Evolutionary conservation across 208 protist species (phyloP).

Genomic region (Leishmania major): DNA sequence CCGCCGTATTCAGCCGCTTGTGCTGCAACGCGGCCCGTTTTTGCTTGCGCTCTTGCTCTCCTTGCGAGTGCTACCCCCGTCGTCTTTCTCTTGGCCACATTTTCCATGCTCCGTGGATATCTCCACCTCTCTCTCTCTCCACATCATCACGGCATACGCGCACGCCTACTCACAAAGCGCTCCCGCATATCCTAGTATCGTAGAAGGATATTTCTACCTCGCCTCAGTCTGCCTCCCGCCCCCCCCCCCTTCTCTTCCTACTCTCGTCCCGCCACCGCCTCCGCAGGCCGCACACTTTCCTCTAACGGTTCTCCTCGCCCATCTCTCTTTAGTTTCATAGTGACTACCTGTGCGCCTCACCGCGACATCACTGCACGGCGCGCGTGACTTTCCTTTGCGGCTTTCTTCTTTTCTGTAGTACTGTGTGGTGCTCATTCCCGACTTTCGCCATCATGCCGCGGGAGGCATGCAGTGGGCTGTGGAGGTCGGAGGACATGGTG

Average conservation of each 20-base stretch:
- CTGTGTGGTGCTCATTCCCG: neutral
- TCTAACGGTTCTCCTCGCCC: slow-evolving; percentile 9
- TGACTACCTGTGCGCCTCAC: neutral
- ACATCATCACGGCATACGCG: neutral
- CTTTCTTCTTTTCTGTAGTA: neutral
- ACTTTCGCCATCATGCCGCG: slow-evolving; percentile 46
- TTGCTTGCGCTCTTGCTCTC: neutral
- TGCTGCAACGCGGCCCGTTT: neutral
- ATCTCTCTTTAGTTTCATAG: neutral
- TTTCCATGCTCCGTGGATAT: neutral
- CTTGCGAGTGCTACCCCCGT: neutral
- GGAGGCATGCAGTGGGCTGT: slow-evolving; percentile 91
- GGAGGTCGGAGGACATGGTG: slow-evolving; percentile 97
- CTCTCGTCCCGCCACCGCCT: neutral
- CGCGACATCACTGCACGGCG: neutral
- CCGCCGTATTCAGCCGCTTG: neutral
- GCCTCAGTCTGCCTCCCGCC: neutral
- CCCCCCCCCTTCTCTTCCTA: neutral
- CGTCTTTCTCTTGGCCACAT: neutral
- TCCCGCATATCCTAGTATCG: neutral
- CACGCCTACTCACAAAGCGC: neutral
- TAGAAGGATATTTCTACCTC: neutral
- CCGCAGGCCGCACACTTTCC: neutral
- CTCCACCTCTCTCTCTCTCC: neutral
- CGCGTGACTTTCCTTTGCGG: neutral